phyloP scores from a whole-genome alignment of 2,329 filamentous ascomycete species.

The Hortaea sp. region DNA sequence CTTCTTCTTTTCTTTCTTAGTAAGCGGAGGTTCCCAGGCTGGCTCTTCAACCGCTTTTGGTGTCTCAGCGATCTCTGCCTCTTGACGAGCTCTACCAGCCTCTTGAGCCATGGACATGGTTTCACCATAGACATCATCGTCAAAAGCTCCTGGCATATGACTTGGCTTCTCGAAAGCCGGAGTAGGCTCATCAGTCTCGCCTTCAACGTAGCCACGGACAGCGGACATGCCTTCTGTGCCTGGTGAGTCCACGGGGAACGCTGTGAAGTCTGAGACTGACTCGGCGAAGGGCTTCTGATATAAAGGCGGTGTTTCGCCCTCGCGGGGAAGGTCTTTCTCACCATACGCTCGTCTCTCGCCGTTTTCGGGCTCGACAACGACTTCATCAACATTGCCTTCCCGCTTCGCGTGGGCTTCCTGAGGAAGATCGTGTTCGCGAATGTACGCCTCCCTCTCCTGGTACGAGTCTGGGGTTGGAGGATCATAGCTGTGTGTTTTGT shows the following conservation, averaged over 20 bases:
- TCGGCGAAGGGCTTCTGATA: constrained; percentile 32
- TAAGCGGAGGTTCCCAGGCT: constrained; percentile 24
- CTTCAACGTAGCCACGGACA: constrained; percentile 29
- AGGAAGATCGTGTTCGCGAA: constrained; percentile 7
- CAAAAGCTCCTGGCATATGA: constrained; percentile 55
- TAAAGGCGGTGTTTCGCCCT: constrained; percentile 4
- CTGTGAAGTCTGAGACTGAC: constrained; percentile 30
- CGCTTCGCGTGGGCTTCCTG: neutral
- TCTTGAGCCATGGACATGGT: neutral
- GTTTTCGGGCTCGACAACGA: constrained; percentile 29
- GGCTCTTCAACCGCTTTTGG: constrained; percentile 7
- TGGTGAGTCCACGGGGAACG: constrained; percentile 20
- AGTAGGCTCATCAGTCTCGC: constrained; percentile 47
- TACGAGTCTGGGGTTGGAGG: constrained; percentile 35
- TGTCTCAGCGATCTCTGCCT: neutral
- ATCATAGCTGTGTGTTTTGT: constrained; percentile 38
- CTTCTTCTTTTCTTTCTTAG: constrained; percentile 32
- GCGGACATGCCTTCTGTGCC: constrained; percentile 22
- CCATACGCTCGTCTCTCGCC: constrained; percentile 21
- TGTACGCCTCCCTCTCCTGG: constrained; percentile 19
- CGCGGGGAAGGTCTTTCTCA: constrained; percentile 13
- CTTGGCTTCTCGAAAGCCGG: constrained; percentile 38
- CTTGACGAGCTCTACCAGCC: neutral
- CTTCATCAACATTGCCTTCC: constrained; percentile 21
- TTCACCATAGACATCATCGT: constrained; percentile 24